Conservation (phyloP, 768 basidiomycete species). For the Scleroderma bovista region DNA sequence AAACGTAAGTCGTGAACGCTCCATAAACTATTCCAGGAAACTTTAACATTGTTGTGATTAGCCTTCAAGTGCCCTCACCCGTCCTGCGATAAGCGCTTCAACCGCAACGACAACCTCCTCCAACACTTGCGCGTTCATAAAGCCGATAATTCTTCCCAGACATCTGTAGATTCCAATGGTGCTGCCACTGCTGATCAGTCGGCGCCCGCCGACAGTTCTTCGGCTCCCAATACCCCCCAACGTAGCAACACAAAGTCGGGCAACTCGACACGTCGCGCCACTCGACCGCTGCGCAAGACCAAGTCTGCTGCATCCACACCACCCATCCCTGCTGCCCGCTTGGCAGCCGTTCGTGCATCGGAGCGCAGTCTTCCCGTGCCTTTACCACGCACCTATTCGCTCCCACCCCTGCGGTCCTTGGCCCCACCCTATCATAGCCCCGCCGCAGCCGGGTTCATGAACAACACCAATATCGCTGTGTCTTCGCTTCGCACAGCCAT, state of each 20-base stretch:
- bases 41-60: constrained; percentile 30
- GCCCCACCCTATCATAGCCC: constrained; percentile 23
- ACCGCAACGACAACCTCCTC: constrained; percentile 73
- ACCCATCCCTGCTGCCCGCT: constrained; percentile 27
- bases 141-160: constrained; percentile 31
- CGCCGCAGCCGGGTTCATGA: constrained; percentile 24
- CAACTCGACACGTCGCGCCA: constrained; percentile 19
- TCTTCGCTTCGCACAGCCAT: constrained; percentile 31
- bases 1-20: constrained; percentile 51
- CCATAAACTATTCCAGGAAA: constrained; percentile 10
- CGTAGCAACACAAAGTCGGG: constrained; percentile 20
- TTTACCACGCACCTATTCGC: constrained; percentile 28
- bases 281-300: constrained; percentile 29
- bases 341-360: constrained; percentile 28
- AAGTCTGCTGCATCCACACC: constrained; percentile 33
- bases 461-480: constrained; percentile 32
- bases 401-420: constrained; percentile 28
- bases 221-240: constrained; percentile 9
- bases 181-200: constrained; percentile 23
- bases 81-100: constrained; percentile 67
- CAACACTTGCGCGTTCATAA: constrained; percentile 75
- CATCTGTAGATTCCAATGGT: constrained; percentile 24
- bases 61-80: constrained; percentile 69
- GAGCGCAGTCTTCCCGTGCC: constrained; percentile 26
- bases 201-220: constrained; percentile 14